phyloP scores from a whole-genome alignment of 2,329 filamentous ascomycete species.

The Colletotrichum viniferum region DNA sequence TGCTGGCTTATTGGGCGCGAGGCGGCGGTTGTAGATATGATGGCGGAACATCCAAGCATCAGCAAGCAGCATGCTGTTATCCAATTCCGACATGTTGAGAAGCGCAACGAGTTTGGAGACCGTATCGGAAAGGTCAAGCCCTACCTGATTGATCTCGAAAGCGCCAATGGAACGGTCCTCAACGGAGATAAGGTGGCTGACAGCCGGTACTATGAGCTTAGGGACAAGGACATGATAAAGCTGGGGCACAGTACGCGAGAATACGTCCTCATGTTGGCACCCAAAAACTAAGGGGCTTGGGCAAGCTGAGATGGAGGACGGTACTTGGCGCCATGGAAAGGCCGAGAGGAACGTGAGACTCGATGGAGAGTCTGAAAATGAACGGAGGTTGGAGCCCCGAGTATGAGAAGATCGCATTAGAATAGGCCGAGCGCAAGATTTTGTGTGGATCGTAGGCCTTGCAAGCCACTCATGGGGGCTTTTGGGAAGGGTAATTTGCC shows the following conservation, averaged over 20 bases:
- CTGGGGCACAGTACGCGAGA: slow-evolving; percentile 90
- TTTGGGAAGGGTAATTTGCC: neutral
- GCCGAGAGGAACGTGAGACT: neutral
- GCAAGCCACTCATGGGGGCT: neutral
- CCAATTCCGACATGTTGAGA: slow-evolving; percentile 87
- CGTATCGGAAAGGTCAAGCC: slow-evolving; percentile 79
- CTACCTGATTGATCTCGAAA: slow-evolving; percentile 93
- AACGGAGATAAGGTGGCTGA: slow-evolving; percentile 77
- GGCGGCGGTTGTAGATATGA: slow-evolving; percentile 77
- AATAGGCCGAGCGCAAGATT: neutral
- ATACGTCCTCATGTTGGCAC: slow-evolving; percentile 90
- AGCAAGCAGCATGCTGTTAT: slow-evolving; percentile 96
- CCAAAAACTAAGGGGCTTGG: slow-evolving; percentile 38
- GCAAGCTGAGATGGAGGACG: neutral
- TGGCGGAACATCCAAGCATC: slow-evolving; percentile 87
- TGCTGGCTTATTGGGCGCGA: slow-evolving; percentile 94
- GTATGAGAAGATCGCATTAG: neutral
- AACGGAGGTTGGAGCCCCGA: neutral
- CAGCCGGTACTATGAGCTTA: slow-evolving; percentile 83
- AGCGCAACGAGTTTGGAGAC: slow-evolving; percentile 86
- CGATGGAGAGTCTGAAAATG: neutral
- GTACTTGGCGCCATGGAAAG: neutral
- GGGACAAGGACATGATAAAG: slow-evolving; percentile 85
- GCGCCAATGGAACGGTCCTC: slow-evolving; percentile 85
- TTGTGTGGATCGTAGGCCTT: neutral